Base-by-base conservation (phyloP, 1,284 basidiomycete genomes). In the Erythrobasidium hasegawianum region DNA sequence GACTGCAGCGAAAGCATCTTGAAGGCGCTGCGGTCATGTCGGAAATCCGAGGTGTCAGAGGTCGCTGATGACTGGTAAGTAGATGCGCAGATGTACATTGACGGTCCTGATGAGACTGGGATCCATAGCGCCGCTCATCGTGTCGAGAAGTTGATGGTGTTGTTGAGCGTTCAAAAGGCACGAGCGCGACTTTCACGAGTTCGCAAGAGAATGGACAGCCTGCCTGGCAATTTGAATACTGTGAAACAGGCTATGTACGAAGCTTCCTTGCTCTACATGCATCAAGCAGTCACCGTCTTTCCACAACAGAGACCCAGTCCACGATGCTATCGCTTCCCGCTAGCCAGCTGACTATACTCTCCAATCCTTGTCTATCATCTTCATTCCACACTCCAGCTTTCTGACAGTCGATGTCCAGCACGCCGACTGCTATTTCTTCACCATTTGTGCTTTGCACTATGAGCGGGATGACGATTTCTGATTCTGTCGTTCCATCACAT, bases 1-100 rank as follows among this genome's bases (percentile, higher is more conserved):
- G 53, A 80, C 79, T 24, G 78, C 78, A 22, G 81, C 77, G 71
- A 82, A 82, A 33, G 81, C 81, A 77, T 82, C 81, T 78, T 82
- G 81, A 16, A 82, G 78, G 78, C 26, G 59, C 41, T 67, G 55
- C 41, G 50, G 40, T 57, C 33, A 38, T 14, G 14, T n/a, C 16
- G n/a, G 24, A 18, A 47, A 10, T n/a, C 26, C 5, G 9, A 24
- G 49, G 24, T 14, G 26, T 18, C 57, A 59, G 13, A 41, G n/a
- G 27, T 41, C 11, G 20, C 4, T 16, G 18, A 4, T 18, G 18
- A 39, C 4, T n/a, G 26, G 27, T 49, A 43, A 10, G 22, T 38
- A 50, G 16, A 14, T 47, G n/a, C 16, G 22, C 49, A 61, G 11
- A 33, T 24, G 11, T 2, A 16, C 14, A 41, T 47, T 47, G 47